Conservation (phyloP, 2,329 filamentous ascomycete species). For the Ceratocystis alfenasii region DNA sequence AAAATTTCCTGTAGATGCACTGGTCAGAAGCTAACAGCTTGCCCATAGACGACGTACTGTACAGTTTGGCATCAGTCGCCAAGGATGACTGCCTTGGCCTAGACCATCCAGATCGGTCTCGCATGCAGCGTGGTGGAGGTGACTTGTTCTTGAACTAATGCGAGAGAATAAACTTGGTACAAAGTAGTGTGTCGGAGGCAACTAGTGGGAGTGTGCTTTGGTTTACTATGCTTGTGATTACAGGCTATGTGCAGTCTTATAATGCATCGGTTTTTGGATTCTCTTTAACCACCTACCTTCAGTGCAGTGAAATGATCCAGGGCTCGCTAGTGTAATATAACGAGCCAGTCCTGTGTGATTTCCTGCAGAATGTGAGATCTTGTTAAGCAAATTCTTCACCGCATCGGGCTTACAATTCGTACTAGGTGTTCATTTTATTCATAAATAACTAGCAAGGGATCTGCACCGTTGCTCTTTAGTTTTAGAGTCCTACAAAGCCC, state of each 20-base stretch:
- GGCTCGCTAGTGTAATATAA: not conserved
- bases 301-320: not conserved
- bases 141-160: constrained; percentile 44
- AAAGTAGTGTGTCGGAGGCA: not conserved
- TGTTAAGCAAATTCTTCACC: no score
- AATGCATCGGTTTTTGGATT: not conserved
- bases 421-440: not conserved
- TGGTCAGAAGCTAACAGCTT: not conserved
- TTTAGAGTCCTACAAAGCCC: constrained; percentile 20
- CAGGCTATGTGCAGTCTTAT: not conserved
- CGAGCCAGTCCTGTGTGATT: not conserved
- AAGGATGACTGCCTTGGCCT: constrained; percentile 53
- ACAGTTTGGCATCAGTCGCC: constrained; percentile 35
- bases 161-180: not conserved
- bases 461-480: not conserved
- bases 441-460: not conserved
- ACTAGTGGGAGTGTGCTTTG: not conserved
- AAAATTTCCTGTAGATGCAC: constrained; percentile 17
- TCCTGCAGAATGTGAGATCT: no score
- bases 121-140: constrained; percentile 46
- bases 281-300: not conserved
- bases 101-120: constrained; percentile 53
- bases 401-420: not conserved
- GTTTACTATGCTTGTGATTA: not conserved
- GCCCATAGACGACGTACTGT: constrained; percentile 45